phyloP scores from a whole-genome alignment of 2,329 filamentous ascomycete genomes.

The Teratosphaeria gauchensis region DNA sequence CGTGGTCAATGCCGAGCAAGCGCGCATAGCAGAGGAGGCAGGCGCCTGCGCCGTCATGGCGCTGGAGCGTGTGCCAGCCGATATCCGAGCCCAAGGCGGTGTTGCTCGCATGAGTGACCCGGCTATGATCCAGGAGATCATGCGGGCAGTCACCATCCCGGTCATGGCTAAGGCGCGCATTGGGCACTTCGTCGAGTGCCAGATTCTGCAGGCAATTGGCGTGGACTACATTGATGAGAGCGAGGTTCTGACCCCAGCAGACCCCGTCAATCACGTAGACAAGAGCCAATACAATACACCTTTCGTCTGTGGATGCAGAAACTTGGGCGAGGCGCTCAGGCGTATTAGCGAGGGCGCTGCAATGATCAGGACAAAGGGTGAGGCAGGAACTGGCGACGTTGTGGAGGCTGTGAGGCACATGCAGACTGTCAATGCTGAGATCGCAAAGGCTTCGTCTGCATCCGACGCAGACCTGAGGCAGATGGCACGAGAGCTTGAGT shows the following conservation, averaged over 20 bases:
- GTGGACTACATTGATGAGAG: conserved; percentile 98
- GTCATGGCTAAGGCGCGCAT: conserved; percentile 99
- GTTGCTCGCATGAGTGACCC: conserved; percentile 97
- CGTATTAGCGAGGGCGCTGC: conserved; percentile 88
- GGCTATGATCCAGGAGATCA: conserved; percentile 88
- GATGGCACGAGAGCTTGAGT: conserved; percentile 71
- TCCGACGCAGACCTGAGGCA: conserved; percentile 64
- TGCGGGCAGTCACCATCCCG: conserved; percentile 87
- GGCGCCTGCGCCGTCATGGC: conserved; percentile 97
- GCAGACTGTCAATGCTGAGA: conserved; percentile 77
- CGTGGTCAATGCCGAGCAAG: conserved; percentile 82
- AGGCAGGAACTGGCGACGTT: conserved; percentile 93
- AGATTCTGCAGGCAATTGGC: conserved; percentile 87
- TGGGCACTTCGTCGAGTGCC: conserved; percentile 95
- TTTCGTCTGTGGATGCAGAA: conserved; percentile 93
- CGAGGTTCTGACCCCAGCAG: conserved; percentile 92
- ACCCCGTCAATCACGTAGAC: conserved; percentile 82
- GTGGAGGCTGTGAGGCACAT: conserved; percentile 96
- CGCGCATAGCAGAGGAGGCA: conserved; percentile 93
- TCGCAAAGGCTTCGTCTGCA: conserved; percentile 58
- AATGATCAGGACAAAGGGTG: conserved; percentile 98
- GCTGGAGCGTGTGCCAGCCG: conserved; percentile 90
- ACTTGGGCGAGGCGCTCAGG: conserved; percentile 84
- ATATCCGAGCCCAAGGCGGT: conserved; percentile 85
- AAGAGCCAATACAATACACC: conserved; percentile 75